Evolutionary conservation across 2,329 filamentous ascomycete genomes (phyloP), one percentile per base, ranked within the genome.

Genomic region (Amauroascus niger): DNA sequence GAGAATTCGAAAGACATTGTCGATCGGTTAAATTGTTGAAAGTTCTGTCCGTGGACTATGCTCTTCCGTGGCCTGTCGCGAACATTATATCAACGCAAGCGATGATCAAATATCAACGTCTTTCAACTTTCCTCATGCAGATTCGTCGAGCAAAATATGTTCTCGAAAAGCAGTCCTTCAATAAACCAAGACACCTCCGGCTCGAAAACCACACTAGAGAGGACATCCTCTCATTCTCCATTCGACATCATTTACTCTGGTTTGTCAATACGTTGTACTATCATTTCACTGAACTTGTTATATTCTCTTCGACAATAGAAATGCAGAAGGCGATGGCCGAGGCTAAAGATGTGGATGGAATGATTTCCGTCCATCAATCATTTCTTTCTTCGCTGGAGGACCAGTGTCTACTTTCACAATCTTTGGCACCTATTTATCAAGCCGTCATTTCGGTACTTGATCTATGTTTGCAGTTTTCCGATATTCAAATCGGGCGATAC

Each of bases 41-140:
- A 2, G 72, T 76, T 7, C 72, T 94, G n/a, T 76, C 75, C 20
- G 72, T 91, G 20, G 76, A 77, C 43, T 93, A 89, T 64, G 76
- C 80, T 1, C 77, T 93, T 1, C 73, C 79, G 0, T 83, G 80
- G 80, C 74, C 79, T 1, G 67, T 83, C 5, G 77, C 77, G 18
- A 91, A 95, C 63, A 80, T 96, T 26, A 74, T 95, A 43, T 82
- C 82, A 1, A 78, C 81, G 44, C 73, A 78, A 2, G 81, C 81
- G 6, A 76, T 88, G 20, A 64, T 69, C 0, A 74, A 78, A 2
- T 95, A 95, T 63, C 85, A 88, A 62, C 73, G 78, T 22, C 72
- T 91, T 3, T 88, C 88, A 60, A 84, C 81, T 0, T 78, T 95
- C 7, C 76, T 95, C 0, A 76, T 95, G 28, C 90, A 96, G 65